These are phyloP conservation scores for Pythium biforme DNA, from an alignment of 352 stramenopile genomes.

Conservation along the genomic window DNA sequence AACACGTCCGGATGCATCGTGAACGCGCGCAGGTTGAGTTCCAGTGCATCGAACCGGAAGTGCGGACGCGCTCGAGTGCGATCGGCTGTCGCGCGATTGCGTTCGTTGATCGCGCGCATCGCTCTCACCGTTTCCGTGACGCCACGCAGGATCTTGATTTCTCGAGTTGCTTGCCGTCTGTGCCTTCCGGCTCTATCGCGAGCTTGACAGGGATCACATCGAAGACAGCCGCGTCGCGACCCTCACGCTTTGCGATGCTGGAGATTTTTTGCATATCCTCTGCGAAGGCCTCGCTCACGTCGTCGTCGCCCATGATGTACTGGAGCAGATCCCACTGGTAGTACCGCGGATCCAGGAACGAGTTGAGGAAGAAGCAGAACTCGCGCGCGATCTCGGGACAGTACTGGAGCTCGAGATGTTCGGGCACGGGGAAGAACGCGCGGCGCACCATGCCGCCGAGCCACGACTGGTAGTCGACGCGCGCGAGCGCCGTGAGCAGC, in stretches of 20 bases:
- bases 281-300: not conserved
- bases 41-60: not conserved
- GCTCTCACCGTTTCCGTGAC: not conserved
- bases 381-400: constrained; percentile 4
- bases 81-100: not conserved
- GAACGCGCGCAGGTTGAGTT: not conserved
- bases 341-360: constrained; percentile 2
- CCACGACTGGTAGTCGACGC: constrained; percentile 15
- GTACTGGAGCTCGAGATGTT: constrained; percentile 1
- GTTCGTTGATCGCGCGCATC: constrained; percentile 1
- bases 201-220: constrained; percentile 1
- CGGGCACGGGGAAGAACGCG: not conserved
- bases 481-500: not conserved
- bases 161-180: too few relatives aligned
- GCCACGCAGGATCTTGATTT: constrained; percentile 2
- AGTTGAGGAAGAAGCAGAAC: constrained; percentile 13
- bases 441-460: constrained; percentile 6
- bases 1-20: not conserved
- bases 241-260: not conserved
- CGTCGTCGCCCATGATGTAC: constrained; percentile 1
- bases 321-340: constrained; percentile 11
- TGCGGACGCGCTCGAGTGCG: too few relatives aligned
- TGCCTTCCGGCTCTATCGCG: not conserved
- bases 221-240: not conserved
- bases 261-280: not conserved